Evolutionary conservation across 2,329 filamentous ascomycete species (phyloP), one percentile per base, ranked within the genome.

Genomic region (Ophiobolus disseminans): DNA sequence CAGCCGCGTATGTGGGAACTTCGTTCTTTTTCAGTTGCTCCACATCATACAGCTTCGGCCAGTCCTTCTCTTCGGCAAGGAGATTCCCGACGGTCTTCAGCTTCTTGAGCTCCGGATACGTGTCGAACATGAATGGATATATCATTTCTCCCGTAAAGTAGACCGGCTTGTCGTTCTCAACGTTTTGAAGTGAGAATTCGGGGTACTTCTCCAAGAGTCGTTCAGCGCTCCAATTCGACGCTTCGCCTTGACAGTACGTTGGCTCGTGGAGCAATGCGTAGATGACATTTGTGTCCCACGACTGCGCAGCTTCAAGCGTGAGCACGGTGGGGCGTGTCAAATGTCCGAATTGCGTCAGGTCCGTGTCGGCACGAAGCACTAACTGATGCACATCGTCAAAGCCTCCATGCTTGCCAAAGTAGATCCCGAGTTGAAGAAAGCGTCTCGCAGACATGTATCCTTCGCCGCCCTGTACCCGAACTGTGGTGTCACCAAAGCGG

Each of bases 81-180:
- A 86, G 78, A 7, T 92, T 78, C 0, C 90, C 91, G 0, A 86
- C 87, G 9, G 84, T 78, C 45, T 82, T 82, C 37, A 97, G 74
- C 48, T 84, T 77, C n/a, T 76, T 76, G 16, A 97, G 83, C 70
- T 95, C 91, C 1, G 84, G 79, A 65, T 90, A 93, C 13, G 87
- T 87, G 28, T 91, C 85, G 59, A 96, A 92, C 80, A 92, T 89
- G 73, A 89, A 88, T 1, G 89, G 87, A 70, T 86, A 96, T 40
- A 96, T 83, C 91, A 96, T 97, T 76, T 97, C 93, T 50, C 92
- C 91, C 0, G 90, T 91, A 75, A 97, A 96, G 72, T 83, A 89
- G 17, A 94, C 77, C 0, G 87, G 86, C 2, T 75, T 68, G 5
- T 77, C 70, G 0, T 69, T 68, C 7, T 75, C 57, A 28, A 73